Percentiles rank a stretch among this genome's conserved stretches.
These are phyloP conservation scores for Theobroma grandiflorum DNA, from an alignment of 441 rosid genomes.

Conservation along the genomic window DNA sequence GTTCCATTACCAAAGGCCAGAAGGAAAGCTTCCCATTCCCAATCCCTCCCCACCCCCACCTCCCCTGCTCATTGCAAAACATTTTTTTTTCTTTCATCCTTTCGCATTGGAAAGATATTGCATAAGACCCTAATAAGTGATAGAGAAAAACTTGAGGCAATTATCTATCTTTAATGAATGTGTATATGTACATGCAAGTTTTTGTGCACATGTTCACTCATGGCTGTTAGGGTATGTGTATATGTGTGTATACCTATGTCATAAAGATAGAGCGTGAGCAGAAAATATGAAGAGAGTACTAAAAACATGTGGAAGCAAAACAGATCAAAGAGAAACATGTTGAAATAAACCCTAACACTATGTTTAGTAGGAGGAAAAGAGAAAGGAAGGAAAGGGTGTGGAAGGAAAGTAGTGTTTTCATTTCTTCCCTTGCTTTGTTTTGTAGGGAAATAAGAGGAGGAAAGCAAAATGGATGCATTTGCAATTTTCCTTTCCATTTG, in stretches of 20 bases:
- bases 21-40: not conserved
- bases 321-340: not conserved
- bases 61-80: not conserved
- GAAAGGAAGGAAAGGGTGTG: no score
- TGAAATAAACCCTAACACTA: not conserved
- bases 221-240: not conserved
- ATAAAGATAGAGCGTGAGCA: not conserved
- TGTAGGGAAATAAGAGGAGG: no score
- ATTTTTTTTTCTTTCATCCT: not conserved
- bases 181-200: not conserved
- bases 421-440: no score
- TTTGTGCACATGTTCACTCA: not conserved
- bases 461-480: no score
- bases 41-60: conserved; percentile 2
- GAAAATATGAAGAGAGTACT: not conserved
- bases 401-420: no score
- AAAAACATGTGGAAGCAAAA: not conserved
- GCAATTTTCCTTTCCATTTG: no score
- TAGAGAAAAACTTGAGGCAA: not conserved
- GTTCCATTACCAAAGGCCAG: not conserved
- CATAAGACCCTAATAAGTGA: not conserved
- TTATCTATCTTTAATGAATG: not conserved
- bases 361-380: no score
- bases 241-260: not conserved
- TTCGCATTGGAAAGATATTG: not conserved